Evolutionary conservation across 2,329 filamentous ascomycete genomes (phyloP).

Genomic region (Curvularia verruculosa): DNA sequence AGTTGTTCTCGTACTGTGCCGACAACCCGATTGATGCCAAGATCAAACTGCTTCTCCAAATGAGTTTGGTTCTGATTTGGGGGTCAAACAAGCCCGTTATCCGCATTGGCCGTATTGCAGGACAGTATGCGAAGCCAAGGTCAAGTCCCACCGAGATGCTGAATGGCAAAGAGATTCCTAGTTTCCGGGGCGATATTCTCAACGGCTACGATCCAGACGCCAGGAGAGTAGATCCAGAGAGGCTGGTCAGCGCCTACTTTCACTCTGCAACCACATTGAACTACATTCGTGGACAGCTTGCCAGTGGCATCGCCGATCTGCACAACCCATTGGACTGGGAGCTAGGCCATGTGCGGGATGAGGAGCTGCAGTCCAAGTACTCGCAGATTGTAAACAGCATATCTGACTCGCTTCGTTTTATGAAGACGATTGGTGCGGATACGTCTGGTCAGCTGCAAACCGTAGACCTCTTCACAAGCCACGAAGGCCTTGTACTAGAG

Average conservation of each 20-base stretch:
- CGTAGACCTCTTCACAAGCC: slow-evolving; percentile 92
- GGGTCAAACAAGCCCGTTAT: slow-evolving; percentile 82
- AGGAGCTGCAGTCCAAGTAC: slow-evolving; percentile 84
- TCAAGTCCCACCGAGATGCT: slow-evolving; percentile 86
- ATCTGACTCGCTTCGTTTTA: slow-evolving; percentile 89
- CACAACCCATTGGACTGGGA: slow-evolving; percentile 95
- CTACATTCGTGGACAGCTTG: slow-evolving; percentile 82
- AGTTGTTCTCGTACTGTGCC: slow-evolving; percentile 96
- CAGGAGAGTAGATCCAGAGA: slow-evolving; percentile 77
- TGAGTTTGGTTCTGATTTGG: slow-evolving; percentile 96
- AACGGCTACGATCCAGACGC: slow-evolving; percentile 84
- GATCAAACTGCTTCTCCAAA: slow-evolving; percentile 94
- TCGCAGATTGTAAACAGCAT: slow-evolving; percentile 82
- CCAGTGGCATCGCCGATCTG: slow-evolving; percentile 89
- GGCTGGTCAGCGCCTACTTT: slow-evolving; percentile 91
- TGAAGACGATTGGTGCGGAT: slow-evolving; percentile 90
- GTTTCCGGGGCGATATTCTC: slow-evolving; percentile 93
- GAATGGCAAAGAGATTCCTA: slow-evolving; percentile 80
- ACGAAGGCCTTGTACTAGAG: slow-evolving; percentile 91
- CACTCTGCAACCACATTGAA: slow-evolving; percentile 94
- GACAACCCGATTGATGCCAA: slow-evolving; percentile 90
- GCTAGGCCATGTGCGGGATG: slow-evolving; percentile 86
- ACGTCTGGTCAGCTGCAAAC: slow-evolving; percentile 84
- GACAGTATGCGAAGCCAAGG: slow-evolving; percentile 95
- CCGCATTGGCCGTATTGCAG: slow-evolving; percentile 92